Conservation (phyloP, 23 red algal genomes). For the Gracilariopsis chorda region DNA sequence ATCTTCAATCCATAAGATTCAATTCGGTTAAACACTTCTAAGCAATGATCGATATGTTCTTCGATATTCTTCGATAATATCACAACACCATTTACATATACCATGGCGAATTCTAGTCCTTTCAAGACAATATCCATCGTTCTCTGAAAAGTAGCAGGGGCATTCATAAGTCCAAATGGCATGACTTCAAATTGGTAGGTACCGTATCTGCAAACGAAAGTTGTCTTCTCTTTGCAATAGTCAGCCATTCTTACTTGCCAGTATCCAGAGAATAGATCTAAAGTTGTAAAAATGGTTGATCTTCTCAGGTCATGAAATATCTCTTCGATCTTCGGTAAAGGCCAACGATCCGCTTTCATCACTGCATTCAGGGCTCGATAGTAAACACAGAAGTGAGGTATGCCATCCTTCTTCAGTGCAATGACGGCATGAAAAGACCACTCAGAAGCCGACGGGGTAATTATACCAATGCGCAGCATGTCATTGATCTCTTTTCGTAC, state of each 20-base stretch:
- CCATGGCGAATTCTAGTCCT: neutral
- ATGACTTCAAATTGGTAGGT: conserved; percentile 20
- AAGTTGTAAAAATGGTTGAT: neutral
- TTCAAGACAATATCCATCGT: neutral
- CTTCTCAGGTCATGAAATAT: neutral
- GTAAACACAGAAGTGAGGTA: too few relatives aligned
- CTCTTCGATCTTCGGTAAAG: neutral
- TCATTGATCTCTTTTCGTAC: neutral
- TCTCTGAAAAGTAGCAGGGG: neutral
- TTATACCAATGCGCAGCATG: neutral
- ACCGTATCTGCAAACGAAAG: neutral
- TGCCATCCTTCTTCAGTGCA: conserved; percentile 45
- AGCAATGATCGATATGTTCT: neutral
- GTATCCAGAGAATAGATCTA: neutral
- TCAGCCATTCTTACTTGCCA: neutral
- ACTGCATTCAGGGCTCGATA: too few relatives aligned
- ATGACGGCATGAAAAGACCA: conserved; percentile 44
- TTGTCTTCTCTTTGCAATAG: neutral
- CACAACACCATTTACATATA: neutral
- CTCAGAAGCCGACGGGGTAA: neutral
- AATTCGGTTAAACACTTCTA: neutral
- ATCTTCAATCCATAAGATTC: neutral
- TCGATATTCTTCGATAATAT: neutral
- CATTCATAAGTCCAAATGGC: neutral
- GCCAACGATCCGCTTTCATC: conserved; percentile 25